phyloP scores from a whole-genome alignment of 495 filamentous ascomycete species.

The Venustampulla echinocandica region DNA sequence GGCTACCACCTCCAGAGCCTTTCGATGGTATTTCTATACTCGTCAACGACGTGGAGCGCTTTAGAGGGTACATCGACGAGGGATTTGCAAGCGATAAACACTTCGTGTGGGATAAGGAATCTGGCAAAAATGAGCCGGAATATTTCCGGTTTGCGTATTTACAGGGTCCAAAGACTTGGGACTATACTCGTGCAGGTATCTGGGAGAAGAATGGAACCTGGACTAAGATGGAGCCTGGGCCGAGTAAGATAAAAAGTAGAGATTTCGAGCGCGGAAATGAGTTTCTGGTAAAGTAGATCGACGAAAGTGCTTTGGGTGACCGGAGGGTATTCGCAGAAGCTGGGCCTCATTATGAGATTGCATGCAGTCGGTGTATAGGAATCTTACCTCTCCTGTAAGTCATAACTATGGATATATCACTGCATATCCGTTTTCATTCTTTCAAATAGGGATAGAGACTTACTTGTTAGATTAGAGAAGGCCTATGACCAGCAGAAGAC shows the following conservation, averaged over 20 bases:
- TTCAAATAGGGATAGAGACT: no score
- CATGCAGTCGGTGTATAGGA: no score
- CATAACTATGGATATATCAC: no score
- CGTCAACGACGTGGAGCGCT: conserved; percentile 91
- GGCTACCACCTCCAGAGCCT: conserved; percentile 46
- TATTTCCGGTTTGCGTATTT: conserved; percentile 86
- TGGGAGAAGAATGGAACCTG: conserved; percentile 67
- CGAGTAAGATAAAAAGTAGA: conserved; percentile 13
- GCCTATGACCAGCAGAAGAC: no score
- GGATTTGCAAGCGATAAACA: conserved; percentile 31
- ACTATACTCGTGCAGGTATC: conserved; percentile 74
- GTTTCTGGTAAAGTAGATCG: no score
- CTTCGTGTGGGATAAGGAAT: conserved; percentile 40
- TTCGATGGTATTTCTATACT: conserved; percentile 80
- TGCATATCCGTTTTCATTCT: no score
- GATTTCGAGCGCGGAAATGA: no score
- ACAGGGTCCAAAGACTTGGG: conserved; percentile 54
- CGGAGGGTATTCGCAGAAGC: no score
- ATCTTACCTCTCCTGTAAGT: no score
- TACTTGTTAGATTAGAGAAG: no score
- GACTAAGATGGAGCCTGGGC: conserved; percentile 40
- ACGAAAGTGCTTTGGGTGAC: no score
- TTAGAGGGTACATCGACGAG: conserved; percentile 49
- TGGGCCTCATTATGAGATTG: no score
- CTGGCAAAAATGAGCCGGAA: conserved; percentile 39